A percentile compares a stretch with the other conserved stretches of the same genome.
Evolutionary conservation across 805 yeast genomes (phyloP).

Genomic region (Cyberlindnera xylosilytica): DNA sequence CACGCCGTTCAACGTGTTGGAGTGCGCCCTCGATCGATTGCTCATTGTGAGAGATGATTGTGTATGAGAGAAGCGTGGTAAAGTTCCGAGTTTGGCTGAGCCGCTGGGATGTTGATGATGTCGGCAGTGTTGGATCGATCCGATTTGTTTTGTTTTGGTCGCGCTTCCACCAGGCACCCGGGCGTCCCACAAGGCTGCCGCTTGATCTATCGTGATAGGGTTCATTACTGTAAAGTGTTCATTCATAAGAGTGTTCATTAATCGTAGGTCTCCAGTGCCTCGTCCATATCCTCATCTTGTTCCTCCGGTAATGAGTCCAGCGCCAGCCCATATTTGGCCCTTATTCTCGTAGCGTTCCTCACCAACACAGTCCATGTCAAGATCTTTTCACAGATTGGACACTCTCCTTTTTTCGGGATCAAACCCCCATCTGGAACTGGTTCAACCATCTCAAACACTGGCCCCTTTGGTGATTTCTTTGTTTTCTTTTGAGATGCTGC

Average conservation of each 20-base stretch:
- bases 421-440: constrained; percentile 2
- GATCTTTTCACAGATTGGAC: constrained; percentile 8
- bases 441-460: not conserved
- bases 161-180: too few species aligned
- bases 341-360: constrained; percentile 7
- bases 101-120: too few species aligned
- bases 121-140: too few species aligned
- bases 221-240: too few species aligned
- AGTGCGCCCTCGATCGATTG: not conserved
- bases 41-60: too few species aligned
- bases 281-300: not conserved
- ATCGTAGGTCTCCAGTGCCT: not conserved
- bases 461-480: not conserved
- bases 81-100: too few species aligned
- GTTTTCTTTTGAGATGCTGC: not conserved
- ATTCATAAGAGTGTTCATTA: too few species aligned
- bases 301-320: not conserved
- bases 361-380: constrained; percentile 10
- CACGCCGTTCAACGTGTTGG: not conserved
- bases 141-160: not conserved
- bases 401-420: constrained; percentile 12
- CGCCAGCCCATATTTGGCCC: constrained; percentile 2
- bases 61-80: too few species aligned
- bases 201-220: too few species aligned
- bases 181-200: too few species aligned